Evolutionary conservation across 441 rosid species (phyloP), one percentile per base, ranked within the genome.

Genomic region (Erodium texanum): DNA sequence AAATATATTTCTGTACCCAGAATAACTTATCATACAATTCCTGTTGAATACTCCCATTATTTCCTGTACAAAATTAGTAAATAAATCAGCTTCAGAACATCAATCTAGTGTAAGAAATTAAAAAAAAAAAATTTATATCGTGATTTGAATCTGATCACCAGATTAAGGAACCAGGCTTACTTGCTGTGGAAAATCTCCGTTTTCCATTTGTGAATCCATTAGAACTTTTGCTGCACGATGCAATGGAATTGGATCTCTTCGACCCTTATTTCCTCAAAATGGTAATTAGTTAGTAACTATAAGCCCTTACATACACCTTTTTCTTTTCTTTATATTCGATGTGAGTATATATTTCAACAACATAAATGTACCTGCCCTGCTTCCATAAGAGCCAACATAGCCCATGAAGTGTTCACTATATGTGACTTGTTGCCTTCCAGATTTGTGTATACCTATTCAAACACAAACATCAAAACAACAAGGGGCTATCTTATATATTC

Each of bases 341-440:
- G n/a, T n/a, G n/a, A n/a, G n/a, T n/a, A n/a, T n/a, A n/a, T n/a
- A n/a, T n/a, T n/a, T n/a, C n/a, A n/a, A n/a, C n/a, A n/a, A 16
- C 16, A 50, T 50, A 16, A 2, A 41, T 7, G 62, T 65, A 86
- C 93, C 82, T 90, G 92, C 10, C 84, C 95, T 14, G 89, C 80
- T 54, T 78, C 86, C n/a, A 89, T 85, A 15, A 89, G 88, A 70
- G 85, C 79, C 64, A 88, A 74, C 90, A 88, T 80, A 75, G 98
- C 97, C 95, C 97, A 91, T 68, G 80, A 76, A 5, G 99, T 86
- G 70, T 89, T 91, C 27, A 86, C 96, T 10, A 87, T 72, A 63
- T 91, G 96, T 69, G 89, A 69, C 64, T 66, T 77, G 75, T 84
- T 75, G 68, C 85, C 92, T 71, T 83, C 86, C 76, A 88, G 73